Evolutionary conservation across 2,329 filamentous ascomycete species (phyloP).

Genomic region (Aureobasidium sp.): DNA sequence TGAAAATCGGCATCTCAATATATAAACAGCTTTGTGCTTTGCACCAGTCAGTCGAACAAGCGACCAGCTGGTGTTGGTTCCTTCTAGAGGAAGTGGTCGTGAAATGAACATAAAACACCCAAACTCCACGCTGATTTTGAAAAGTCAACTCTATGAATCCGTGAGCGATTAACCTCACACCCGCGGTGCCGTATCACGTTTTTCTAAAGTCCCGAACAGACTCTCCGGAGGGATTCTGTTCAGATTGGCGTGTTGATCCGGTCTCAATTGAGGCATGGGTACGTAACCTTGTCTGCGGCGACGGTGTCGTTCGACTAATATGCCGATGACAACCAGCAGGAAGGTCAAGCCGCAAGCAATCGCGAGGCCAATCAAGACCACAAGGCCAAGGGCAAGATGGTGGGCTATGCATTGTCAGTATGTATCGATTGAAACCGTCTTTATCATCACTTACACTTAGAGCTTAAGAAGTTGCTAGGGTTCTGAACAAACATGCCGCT

Average conservation of each 20-base stretch:
- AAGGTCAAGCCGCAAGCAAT: conserved; percentile 72
- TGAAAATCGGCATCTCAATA: neutral
- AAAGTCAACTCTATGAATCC: neutral
- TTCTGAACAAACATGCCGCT: conserved; percentile 78
- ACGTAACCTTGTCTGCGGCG: conserved; percentile 72
- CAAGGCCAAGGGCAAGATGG: conserved; percentile 62
- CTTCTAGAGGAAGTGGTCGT: neutral
- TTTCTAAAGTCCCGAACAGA: conserved; percentile 23
- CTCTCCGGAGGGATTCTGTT: conserved; percentile 42
- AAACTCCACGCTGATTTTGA: conserved; percentile 10
- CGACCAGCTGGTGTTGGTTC: neutral
- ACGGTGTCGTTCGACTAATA: conserved; percentile 65
- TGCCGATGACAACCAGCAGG: conserved; percentile 65
- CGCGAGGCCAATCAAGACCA: conserved; percentile 72
- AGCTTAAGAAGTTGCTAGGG: conserved; percentile 60
- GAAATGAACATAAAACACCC: conserved; percentile 2
- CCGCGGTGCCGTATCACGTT: conserved; percentile 14
- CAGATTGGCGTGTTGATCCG: conserved; percentile 39
- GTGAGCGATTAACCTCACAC: conserved; percentile 5
- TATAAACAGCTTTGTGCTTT: conserved; percentile 3
- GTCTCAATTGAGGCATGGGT: conserved; percentile 54
- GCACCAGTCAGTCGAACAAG: neutral
- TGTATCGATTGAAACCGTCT: conserved; percentile 8
- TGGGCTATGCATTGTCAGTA: conserved; percentile 30
- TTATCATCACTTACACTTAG: conserved; percentile 44